Percentiles rank a stretch among this genome's conserved stretches.
Evolutionary conservation across 225 moss, liverwort and hornwort species (phyloP).

Genomic region (Sphagnum contortum): DNA sequence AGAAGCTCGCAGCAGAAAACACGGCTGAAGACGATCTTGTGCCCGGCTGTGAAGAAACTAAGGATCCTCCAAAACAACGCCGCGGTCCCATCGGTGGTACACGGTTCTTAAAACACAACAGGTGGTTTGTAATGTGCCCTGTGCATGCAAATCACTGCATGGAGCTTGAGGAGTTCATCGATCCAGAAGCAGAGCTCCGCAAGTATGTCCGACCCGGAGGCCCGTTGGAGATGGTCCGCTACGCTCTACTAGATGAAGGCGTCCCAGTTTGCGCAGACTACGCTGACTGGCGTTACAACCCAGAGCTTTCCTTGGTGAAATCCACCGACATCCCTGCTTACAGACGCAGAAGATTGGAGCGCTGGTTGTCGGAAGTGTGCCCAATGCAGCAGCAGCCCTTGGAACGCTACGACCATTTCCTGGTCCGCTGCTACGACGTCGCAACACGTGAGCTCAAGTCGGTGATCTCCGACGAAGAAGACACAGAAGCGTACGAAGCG

Average conservation of each 20-base stretch:
- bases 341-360: conserved; percentile 15
- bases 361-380: conserved; percentile 24
- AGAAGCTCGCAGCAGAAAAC: too few species aligned
- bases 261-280: conserved; percentile 2
- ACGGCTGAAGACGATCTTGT: too few species aligned
- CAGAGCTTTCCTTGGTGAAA: conserved; percentile 14
- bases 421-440: neutral
- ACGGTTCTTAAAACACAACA: neutral
- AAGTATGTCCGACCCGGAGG: conserved; percentile 3
- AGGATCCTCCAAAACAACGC: too few species aligned
- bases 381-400: conserved; percentile 3
- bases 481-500: conserved; percentile 11
- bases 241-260: conserved; percentile 1
- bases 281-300: conserved; percentile 15
- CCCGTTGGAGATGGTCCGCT: neutral
- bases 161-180: conserved; percentile 1
- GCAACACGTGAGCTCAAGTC: conserved; percentile 8
- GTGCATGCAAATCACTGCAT: conserved; percentile 1
- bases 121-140: conserved; percentile 1
- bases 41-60: too few species aligned
- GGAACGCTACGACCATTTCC: conserved; percentile 16
- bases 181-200: neutral
- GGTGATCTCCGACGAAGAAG: conserved; percentile 6
- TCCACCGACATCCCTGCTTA: conserved; percentile 16
- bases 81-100: too few species aligned